Conservation (phyloP, 352 stramenopile species). For the Blastocystis sp. region DNA sequence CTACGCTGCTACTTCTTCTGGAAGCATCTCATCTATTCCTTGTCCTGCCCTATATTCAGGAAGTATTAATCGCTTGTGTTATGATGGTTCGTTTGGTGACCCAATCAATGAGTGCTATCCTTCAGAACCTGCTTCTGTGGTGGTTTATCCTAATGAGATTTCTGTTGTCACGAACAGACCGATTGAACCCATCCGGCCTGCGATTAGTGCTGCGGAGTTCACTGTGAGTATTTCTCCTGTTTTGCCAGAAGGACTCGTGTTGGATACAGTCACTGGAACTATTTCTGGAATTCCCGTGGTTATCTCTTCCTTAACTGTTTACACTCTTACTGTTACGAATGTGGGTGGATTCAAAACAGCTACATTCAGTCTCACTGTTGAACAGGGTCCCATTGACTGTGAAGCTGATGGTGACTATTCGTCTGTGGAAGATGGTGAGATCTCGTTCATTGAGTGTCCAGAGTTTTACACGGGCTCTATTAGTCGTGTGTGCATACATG, state of each 20-base stretch:
- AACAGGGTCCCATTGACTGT: neutral
- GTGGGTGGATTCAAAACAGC: neutral
- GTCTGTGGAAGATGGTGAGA: neutral
- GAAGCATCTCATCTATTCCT: neutral
- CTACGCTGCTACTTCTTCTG: neutral
- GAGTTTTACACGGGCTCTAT: slow-evolving; percentile 6
- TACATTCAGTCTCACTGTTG: neutral
- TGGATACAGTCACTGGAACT: slow-evolving; percentile 13
- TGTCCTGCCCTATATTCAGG: neutral
- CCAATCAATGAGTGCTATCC: neutral
- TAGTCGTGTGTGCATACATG: slow-evolving; percentile 16
- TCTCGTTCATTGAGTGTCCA: neutral
- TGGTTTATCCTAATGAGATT: neutral
- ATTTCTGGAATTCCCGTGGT: slow-evolving; percentile 14
- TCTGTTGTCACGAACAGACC: neutral
- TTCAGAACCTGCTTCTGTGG: neutral
- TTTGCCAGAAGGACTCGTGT: slow-evolving; percentile 3
- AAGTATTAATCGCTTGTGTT: neutral
- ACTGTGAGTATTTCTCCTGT: neutral
- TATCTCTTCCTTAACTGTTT: neutral
- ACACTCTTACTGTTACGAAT: slow-evolving; percentile 25
- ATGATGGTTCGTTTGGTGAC: neutral
- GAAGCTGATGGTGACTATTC: neutral
- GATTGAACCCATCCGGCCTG: neutral
- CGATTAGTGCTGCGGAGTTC: neutral